These are phyloP conservation scores for Helichrysum umbraculigerum DNA, from an alignment of 129 eudicot species.

Conservation along the genomic window DNA sequence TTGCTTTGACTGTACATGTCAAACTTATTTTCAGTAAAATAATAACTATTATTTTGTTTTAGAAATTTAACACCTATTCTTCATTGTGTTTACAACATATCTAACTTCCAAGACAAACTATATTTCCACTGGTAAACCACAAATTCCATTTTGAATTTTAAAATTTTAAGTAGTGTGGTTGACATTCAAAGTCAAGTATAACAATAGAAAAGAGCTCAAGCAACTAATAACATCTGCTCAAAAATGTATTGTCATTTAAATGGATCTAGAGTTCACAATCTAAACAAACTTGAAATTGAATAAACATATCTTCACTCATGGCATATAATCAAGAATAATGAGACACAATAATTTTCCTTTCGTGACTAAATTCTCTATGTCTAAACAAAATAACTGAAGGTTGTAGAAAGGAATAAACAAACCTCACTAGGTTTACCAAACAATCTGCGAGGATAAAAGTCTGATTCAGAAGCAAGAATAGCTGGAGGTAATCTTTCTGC, in stretches of 20 bases:
- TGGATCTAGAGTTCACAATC: no score
- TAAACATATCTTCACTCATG: no score
- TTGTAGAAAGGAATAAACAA: constrained; percentile 15
- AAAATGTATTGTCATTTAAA: no score
- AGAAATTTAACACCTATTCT: not conserved
- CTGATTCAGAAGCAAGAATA: constrained; percentile 73
- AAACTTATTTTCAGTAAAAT: constrained; percentile 6
- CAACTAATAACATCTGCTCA: no score
- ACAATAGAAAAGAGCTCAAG: no score
- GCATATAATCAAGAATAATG: not conserved
- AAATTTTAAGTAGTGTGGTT: not conserved
- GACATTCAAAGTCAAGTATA: not conserved
- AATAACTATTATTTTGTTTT: not conserved
- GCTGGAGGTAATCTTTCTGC: constrained; percentile 86
- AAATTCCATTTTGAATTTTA: no score
- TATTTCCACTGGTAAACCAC: no score
- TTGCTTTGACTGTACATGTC: not conserved
- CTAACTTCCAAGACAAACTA: no score
- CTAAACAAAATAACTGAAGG: not conserved
- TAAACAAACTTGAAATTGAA: no score
- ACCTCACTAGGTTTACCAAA: constrained; percentile 87
- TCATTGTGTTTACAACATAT: not conserved
- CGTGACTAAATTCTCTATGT: not conserved
- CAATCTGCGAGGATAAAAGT: constrained; percentile 66
- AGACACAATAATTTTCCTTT: not conserved